Conservation (phyloP, 2,329 filamentous ascomycete genomes). For the Pseudocercospora pini-densiflorae region DNA sequence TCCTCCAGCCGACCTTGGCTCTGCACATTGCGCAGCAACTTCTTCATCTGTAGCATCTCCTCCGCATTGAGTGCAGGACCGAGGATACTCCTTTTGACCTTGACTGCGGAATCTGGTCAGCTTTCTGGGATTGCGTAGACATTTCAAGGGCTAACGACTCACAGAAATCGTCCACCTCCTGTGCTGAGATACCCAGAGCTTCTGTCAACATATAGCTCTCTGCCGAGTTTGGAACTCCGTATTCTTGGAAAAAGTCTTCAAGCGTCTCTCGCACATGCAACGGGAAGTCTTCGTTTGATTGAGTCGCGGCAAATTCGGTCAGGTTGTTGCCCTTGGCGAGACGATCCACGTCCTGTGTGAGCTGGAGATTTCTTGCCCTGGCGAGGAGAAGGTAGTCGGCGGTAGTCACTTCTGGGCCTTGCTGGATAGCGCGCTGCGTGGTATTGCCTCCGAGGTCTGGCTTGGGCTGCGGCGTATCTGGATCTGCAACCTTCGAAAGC, state of each 20-base stretch:
- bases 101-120: constrained; percentile 10
- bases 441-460: not conserved
- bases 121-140: not conserved
- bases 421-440: constrained; percentile 5
- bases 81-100: not conserved
- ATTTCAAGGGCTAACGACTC: constrained; percentile 14
- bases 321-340: constrained; percentile 10
- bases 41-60: constrained; percentile 7
- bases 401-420: constrained; percentile 2
- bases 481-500: not conserved
- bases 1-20: not conserved
- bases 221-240: constrained; percentile 16
- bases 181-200: constrained; percentile 9
- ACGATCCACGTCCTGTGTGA: constrained; percentile 15
- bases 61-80: not conserved
- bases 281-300: constrained; percentile 2
- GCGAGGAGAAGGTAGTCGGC: constrained; percentile 9
- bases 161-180: constrained; percentile 24
- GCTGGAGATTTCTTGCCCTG: no score
- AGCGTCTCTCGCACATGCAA: constrained; percentile 20
- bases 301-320: not conserved
- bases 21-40: not conserved
- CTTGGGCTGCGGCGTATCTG: constrained; percentile 7
- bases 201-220: constrained; percentile 22
- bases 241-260: constrained; percentile 18